Evolutionary conservation across 208 protist genomes (phyloP), one percentile per base, ranked within the genome.

Genomic region (Leishmania mexicana): DNA sequence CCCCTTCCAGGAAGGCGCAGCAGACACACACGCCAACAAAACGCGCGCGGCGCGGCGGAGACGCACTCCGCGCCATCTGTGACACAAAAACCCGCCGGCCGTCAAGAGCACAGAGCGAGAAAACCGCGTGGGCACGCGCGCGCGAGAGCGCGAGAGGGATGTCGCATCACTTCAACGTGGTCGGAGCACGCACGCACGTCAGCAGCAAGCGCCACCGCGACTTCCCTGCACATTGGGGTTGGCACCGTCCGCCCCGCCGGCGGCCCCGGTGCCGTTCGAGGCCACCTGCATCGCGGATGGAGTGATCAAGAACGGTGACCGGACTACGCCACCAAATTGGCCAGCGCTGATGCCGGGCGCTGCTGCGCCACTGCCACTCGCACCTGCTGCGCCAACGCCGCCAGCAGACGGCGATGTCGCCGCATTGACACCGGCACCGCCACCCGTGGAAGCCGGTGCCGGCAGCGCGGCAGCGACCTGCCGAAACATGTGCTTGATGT

Each of bases 401-500:
- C 71, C 58, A 19, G 47, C 42, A 24, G 54, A 28, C 15, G 71
- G 35, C 24, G 19, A 40, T 35, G n/a, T 17, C 3, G 51, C 72
- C 3, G 38, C 58, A 31, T 13, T 8, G 15, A 6, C 75, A 53
- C 40, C 58, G 21, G 54, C 38, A 21, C 47, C 75, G 19, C 42
- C 42, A 31, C 71, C 78, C n/a, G 70, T 47, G 58, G 65, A 31
- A 5, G 62, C 77, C 35, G 85, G 76, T 7, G 35, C 77, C 28
- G 92, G 92, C 31, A 96, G 79, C 15, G 89, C 84, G 15, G 90
- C 57, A 28, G 92, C 94, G 3, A 97, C 87, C 67, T 91, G 86
- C 19, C 92, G 90, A 81, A 97, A 97, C 62, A 97, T 85, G 10
- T 87, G 83, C 81, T 95, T 95, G 45, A 97, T 88, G 68, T 95